Evolutionary conservation across 176 grass and related monocot genomes (phyloP).

Genomic region (Melocanna baccifera): DNA sequence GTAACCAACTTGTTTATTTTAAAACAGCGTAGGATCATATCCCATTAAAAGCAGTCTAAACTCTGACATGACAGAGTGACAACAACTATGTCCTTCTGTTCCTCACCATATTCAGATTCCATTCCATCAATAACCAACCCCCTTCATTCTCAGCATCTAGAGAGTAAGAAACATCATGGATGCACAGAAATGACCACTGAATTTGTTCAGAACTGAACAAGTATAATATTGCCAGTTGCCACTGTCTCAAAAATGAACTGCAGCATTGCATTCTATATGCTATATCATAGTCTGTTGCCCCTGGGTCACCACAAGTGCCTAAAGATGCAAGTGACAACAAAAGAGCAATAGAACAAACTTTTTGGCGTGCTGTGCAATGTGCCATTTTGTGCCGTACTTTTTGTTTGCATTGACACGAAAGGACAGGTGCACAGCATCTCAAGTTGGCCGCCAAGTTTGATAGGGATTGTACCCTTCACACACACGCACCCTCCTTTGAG

Average conservation of each 20-base stretch:
- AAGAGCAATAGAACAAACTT: conserved; percentile 1
- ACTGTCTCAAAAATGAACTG: conserved; percentile 14
- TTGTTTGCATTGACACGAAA: conserved; percentile 23
- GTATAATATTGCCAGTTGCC: not conserved
- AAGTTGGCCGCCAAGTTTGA: conserved; percentile 40
- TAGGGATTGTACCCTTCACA: conserved; percentile 31
- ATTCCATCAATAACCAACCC: not conserved
- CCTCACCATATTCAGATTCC: not conserved
- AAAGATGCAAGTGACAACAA: not conserved
- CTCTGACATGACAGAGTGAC: not conserved
- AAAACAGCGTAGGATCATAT: not conserved
- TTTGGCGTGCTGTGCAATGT: not conserved
- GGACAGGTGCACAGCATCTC: conserved; percentile 27
- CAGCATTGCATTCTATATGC: conserved; percentile 8
- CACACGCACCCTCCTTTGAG: not conserved
- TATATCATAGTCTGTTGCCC: conserved; percentile 6
- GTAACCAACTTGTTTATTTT: not conserved
- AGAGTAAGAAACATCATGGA: not conserved
- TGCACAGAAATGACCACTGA: not conserved
- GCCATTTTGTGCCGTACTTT: conserved; percentile 21
- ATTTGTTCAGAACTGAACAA: not conserved
- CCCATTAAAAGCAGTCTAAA: not conserved
- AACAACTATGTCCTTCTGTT: not conserved
- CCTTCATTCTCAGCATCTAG: not conserved
- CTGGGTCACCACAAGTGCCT: conserved; percentile 31